These are phyloP conservation scores for Entomortierella parvispora DNA, from an alignment of 192 early-diverging fungal genomes.

Conservation along the genomic window DNA sequence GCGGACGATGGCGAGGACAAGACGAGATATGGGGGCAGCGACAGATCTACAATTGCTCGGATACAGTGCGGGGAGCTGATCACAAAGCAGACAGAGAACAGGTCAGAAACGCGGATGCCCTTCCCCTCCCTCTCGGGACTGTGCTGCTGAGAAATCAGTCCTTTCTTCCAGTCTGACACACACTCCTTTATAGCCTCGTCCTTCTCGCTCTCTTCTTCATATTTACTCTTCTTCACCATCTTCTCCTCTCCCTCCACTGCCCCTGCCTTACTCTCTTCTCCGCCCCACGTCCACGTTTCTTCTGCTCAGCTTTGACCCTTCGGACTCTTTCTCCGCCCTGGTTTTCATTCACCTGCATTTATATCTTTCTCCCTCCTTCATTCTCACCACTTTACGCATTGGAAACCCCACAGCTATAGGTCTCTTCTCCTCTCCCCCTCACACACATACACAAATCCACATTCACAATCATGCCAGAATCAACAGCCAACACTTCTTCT, in stretches of 20 bases:
- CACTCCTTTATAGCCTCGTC: no score
- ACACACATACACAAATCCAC: constrained; percentile 2
- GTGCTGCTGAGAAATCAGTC: no score
- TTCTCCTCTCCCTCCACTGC: neutral
- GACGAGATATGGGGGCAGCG: neutral
- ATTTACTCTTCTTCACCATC: no score
- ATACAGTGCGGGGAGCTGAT: no score
- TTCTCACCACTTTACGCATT: neutral
- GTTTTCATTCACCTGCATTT: neutral
- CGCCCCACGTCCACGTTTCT: no score
- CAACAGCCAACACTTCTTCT: constrained; percentile 15
- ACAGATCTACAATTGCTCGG: neutral
- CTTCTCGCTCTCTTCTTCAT: no score
- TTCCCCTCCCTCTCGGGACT: no score
- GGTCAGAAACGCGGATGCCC: no score
- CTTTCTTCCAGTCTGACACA: no score
- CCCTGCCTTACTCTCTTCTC: constrained; percentile 1
- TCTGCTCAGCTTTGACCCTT: no score
- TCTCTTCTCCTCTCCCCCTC: neutral
- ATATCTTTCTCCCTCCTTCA: neutral
- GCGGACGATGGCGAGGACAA: neutral
- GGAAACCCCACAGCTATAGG: no score
- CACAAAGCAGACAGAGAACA: no score
- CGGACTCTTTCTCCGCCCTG: neutral
- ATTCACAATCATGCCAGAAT: constrained; percentile 42